Evolutionary conservation across 2,329 filamentous ascomycete species (phyloP).

Genomic region (Immersiporthe knoxdaviesiana): DNA sequence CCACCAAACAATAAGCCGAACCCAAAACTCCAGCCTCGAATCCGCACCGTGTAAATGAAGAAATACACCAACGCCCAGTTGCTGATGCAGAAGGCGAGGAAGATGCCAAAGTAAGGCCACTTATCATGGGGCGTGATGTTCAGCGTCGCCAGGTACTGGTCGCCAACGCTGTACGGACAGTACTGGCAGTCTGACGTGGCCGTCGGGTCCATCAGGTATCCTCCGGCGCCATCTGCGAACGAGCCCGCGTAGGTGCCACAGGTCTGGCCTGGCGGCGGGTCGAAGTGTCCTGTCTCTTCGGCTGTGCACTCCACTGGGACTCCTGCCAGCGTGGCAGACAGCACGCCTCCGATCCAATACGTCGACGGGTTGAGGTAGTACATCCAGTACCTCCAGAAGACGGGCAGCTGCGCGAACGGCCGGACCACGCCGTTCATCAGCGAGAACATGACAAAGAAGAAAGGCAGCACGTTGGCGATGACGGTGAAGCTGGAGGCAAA

Average conservation of each 20-base stretch:
- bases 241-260: constrained; percentile 62
- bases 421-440: constrained; percentile 76
- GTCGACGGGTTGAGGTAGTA: constrained; percentile 71
- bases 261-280: constrained; percentile 59
- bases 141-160: constrained; percentile 27
- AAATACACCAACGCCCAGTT: constrained; percentile 52
- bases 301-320: constrained; percentile 13
- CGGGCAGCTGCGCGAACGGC: constrained; percentile 65
- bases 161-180: constrained; percentile 55
- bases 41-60: constrained; percentile 37
- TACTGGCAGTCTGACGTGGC: constrained; percentile 67
- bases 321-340: constrained; percentile 60
- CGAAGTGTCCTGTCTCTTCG: constrained; percentile 45
- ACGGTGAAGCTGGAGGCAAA: constrained; percentile 82
- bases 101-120: constrained; percentile 69
- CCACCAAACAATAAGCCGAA: constrained; percentile 32
- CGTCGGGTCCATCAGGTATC: constrained; percentile 62
- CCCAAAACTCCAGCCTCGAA: constrained; percentile 36
- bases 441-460: constrained; percentile 75
- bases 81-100: constrained; percentile 65
- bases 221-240: constrained; percentile 58
- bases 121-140: constrained; percentile 62
- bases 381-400: constrained; percentile 75
- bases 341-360: constrained; percentile 73
- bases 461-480: constrained; percentile 71